These are phyloP conservation scores for Lumnitzera racemosa DNA, from an alignment of 345 rosid genomes.

Conservation along the genomic window DNA sequence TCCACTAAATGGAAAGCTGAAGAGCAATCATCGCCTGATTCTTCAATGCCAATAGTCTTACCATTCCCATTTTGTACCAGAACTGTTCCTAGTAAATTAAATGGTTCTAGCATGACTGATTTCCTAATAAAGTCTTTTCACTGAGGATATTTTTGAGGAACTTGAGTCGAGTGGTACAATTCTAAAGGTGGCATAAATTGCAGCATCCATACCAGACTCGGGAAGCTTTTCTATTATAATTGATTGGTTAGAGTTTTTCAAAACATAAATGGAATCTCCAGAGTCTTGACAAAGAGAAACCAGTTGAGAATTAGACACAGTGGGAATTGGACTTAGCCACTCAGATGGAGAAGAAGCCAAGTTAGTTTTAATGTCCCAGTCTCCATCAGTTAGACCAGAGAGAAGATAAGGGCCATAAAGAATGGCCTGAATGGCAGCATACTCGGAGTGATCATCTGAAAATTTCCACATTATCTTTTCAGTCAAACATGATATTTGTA, in stretches of 20 bases:
- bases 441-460: slow-evolving; percentile 71
- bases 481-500: background rate
- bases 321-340: slow-evolving; percentile 61
- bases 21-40: slow-evolving; percentile 16
- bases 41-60: slow-evolving; percentile 24
- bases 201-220: slow-evolving; percentile 43
- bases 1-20: slow-evolving; percentile 55
- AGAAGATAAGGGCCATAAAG: slow-evolving; percentile 88
- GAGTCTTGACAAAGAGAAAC: slow-evolving; percentile 56
- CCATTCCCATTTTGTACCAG: slow-evolving; percentile 35
- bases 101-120: slow-evolving; percentile 62
- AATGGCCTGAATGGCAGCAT: slow-evolving; percentile 67
- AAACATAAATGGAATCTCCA: slow-evolving; percentile 34
- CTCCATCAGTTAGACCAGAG: slow-evolving; percentile 55
- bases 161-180: slow-evolving; percentile 26
- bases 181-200: slow-evolving; percentile 63
- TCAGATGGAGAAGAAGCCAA: slow-evolving; percentile 29
- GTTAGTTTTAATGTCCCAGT: slow-evolving; percentile 56
- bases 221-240: slow-evolving; percentile 53
- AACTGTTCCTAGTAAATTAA: slow-evolving; percentile 68
- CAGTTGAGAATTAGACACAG: slow-evolving; percentile 37
- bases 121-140: slow-evolving; percentile 36
- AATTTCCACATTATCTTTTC: background rate
- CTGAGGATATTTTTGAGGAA: slow-evolving; percentile 11
- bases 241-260: slow-evolving; percentile 50